A percentile compares a stretch with the other conserved stretches of the same genome.
These are phyloP conservation scores for Pseudogymnoascus verrucosus DNA, from an alignment of 2,329 filamentous ascomycete species.

Conservation along the genomic window DNA sequence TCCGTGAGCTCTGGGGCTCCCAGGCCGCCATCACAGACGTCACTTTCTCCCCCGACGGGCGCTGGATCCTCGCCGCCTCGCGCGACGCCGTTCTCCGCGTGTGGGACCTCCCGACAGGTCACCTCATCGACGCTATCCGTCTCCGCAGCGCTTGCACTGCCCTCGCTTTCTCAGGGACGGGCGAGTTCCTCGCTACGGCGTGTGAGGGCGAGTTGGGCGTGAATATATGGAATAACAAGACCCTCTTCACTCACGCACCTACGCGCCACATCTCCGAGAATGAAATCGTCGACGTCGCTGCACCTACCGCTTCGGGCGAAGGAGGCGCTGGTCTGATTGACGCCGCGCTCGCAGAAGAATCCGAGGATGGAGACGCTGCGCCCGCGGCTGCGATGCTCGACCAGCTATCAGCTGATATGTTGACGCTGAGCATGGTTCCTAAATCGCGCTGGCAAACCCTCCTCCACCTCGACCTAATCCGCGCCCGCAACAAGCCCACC, in stretches of 20 bases:
- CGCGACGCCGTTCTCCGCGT: constrained; percentile 73
- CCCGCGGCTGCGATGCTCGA: constrained; percentile 54
- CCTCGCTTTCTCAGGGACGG: constrained; percentile 79
- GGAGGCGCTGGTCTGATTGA: constrained; percentile 68
- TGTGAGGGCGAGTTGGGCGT: constrained; percentile 77
- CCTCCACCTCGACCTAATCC: constrained; percentile 81
- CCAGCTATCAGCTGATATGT: constrained; percentile 73
- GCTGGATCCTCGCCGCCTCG: constrained; percentile 86
- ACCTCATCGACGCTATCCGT: constrained; percentile 86
- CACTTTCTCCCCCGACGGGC: constrained; percentile 83
- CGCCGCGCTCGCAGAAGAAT: constrained; percentile 58
- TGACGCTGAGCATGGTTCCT: constrained; percentile 82
- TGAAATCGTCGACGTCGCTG: constrained; percentile 56
- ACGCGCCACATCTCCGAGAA: constrained; percentile 76
- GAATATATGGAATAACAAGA: constrained; percentile 93
- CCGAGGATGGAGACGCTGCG: constrained; percentile 43
- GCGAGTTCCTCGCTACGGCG: constrained; percentile 89
- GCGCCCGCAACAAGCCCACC: constrained; percentile 87
- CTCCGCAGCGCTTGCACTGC: constrained; percentile 72
- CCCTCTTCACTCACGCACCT: constrained; percentile 80
- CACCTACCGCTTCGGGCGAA: constrained; percentile 75
- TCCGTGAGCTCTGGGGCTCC: constrained; percentile 87
- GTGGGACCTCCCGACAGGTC: constrained; percentile 93
- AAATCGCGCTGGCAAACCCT: constrained; percentile 91
- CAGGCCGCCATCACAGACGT: constrained; percentile 68